These are phyloP conservation scores for Phanerodontia chrysosporium DNA, from an alignment of 768 basidiomycete species.

Conservation along the genomic window DNA sequence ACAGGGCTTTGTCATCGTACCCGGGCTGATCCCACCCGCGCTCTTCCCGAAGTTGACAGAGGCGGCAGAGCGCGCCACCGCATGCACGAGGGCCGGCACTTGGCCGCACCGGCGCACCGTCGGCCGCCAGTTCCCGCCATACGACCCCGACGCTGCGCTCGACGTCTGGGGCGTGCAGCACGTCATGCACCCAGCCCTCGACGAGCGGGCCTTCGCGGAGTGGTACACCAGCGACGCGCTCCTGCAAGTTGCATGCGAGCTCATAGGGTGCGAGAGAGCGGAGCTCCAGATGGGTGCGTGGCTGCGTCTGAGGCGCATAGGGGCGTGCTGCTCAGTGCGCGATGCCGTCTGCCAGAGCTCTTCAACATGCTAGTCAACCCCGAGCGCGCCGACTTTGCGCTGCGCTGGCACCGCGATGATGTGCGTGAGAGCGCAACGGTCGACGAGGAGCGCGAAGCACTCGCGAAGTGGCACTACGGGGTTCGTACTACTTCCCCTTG, in stretches of 20 bases:
- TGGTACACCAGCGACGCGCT: constrained; percentile 65
- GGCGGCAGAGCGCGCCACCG: constrained; percentile 49
- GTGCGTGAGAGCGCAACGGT: constrained; percentile 51
- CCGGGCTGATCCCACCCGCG: constrained; percentile 42
- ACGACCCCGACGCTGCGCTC: constrained; percentile 41
- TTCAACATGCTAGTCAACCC: constrained; percentile 79
- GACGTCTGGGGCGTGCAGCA: constrained; percentile 84
- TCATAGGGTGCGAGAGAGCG: constrained; percentile 54
- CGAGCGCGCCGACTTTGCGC: constrained; percentile 54
- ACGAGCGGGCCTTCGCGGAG: constrained; percentile 51
- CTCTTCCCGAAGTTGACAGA: constrained; percentile 29
- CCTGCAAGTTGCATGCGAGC: constrained; percentile 35
- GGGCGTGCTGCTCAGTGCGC: neutral
- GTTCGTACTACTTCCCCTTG: constrained; percentile 34
- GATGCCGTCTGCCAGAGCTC: constrained; percentile 42
- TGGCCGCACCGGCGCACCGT: constrained; percentile 71
- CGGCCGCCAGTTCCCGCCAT: constrained; percentile 79
- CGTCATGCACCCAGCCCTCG: constrained; percentile 72
- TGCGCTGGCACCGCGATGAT: constrained; percentile 81
- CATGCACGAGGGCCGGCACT: constrained; percentile 49
- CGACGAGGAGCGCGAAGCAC: constrained; percentile 56
- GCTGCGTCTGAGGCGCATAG: too few species aligned
- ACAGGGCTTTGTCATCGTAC: constrained; percentile 64
- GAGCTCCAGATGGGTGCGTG: constrained; percentile 70
- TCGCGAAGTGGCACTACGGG: constrained; percentile 60